Evolutionary conservation across 2,329 filamentous ascomycete genomes (phyloP), one percentile per base, ranked within the genome.

Genomic region (Arachnomyces sp.): DNA sequence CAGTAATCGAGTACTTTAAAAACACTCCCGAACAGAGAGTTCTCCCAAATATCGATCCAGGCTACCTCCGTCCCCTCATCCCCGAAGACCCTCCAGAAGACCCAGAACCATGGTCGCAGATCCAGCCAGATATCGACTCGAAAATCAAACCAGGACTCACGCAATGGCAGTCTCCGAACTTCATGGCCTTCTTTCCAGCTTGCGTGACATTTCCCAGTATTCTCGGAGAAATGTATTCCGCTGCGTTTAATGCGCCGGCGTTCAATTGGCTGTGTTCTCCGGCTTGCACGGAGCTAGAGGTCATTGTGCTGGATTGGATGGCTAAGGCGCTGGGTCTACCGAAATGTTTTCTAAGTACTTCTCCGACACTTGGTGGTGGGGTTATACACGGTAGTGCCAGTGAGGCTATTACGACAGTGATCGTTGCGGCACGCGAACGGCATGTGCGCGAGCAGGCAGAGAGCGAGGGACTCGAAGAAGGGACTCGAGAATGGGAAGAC

Each of bases 231-330:
- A 80, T 96, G 69, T 96, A 95, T 71, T 86, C 80, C 32, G 82
- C 86, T 4, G 84, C 87, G 5, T 89, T 95, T 65, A 92, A 81
- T 9, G 86, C 86, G 12, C 87, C 90, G 1, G 87, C 87, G 30
- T 96, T 96, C 73, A 96, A 96, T 66, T 96, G 90, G 90, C 80
- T 95, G 48, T 95, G 90, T 66, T 88, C 82, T 4, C 90, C 90
- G 1, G 88, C 85, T 5, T 82, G 92, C 13, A 96, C 90, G 0
- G 90, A 96, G 67, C 75, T 96, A 35, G 90, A 96, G 71, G 95
- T 89, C 0, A 75, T 95, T 16, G 83, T 95, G 32, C 74, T 95
- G 60, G 90, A 96, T 64, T 96, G 90, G 89, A 68, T 95, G 3
- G 86, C 83, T 12, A 78, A 83, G 59, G 74, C 87, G 7, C 64